These are phyloP conservation scores for Ilex paraguariensis DNA, from an alignment of 305 asterid genomes.

Conservation along the genomic window DNA sequence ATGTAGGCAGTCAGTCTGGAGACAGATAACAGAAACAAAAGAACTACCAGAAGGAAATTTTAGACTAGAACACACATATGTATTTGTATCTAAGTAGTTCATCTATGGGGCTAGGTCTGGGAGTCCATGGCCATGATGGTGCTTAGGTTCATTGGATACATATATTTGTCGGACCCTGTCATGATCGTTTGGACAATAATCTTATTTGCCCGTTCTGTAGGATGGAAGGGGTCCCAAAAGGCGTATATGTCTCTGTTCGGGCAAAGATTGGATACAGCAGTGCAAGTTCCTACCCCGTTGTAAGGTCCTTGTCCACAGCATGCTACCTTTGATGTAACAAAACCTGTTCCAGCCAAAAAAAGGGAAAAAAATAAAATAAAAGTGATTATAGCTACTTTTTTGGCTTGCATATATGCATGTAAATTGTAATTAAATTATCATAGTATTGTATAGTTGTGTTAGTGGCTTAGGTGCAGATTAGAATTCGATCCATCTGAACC, in stretches of 20 bases:
- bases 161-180: slow-evolving; percentile 52
- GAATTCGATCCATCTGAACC: too few relatives aligned
- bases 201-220: slow-evolving; percentile 68
- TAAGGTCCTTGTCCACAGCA: slow-evolving; percentile 87
- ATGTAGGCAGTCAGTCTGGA: too few relatives aligned
- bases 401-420: background rate
- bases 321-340: slow-evolving; percentile 60
- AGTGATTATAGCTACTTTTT: background rate
- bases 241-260: slow-evolving; percentile 59
- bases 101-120: slow-evolving; percentile 11
- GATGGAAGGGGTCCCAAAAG: slow-evolving; percentile 87
- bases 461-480: too few relatives aligned
- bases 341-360: slow-evolving; percentile 39
- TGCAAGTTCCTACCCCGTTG: slow-evolving; percentile 74
- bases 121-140: slow-evolving; percentile 69
- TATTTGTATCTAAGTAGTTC: too few relatives aligned
- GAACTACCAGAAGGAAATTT: too few relatives aligned
- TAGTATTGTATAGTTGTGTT: too few relatives aligned
- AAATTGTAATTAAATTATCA: background rate
- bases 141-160: slow-evolving; percentile 86
- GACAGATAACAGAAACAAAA: too few relatives aligned
- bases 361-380: background rate
- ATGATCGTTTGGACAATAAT: slow-evolving; percentile 51
- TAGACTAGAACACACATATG: too few relatives aligned
- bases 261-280: slow-evolving; percentile 53